These are phyloP conservation scores for Periglandula ipomoeae DNA, from an alignment of 2,329 filamentous ascomycete species.

Conservation along the genomic window DNA sequence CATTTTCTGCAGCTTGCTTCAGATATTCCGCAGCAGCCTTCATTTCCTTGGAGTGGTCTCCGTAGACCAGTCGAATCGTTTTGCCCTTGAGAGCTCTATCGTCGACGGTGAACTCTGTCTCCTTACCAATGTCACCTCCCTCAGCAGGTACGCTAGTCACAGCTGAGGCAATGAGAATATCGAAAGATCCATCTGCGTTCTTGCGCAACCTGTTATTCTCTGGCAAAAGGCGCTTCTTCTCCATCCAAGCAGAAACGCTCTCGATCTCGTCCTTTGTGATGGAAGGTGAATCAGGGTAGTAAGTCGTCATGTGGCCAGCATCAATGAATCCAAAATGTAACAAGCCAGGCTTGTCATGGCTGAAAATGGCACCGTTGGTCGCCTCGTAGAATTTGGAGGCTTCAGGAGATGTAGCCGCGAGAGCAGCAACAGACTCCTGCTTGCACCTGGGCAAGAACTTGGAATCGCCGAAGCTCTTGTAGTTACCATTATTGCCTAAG, in stretches of 20 bases:
- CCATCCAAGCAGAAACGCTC: constrained; percentile 63
- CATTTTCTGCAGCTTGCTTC: constrained; percentile 57
- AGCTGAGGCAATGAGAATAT: constrained; percentile 67
- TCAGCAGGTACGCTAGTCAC: constrained; percentile 46
- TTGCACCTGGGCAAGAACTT: constrained; percentile 72
- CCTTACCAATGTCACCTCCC: constrained; percentile 61
- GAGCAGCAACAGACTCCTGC: constrained; percentile 52
- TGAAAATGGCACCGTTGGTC: constrained; percentile 65
- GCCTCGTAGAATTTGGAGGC: constrained; percentile 56
- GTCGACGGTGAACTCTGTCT: constrained; percentile 49
- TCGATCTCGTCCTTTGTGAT: constrained; percentile 71
- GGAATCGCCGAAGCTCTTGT: constrained; percentile 78
- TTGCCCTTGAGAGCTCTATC: constrained; percentile 55
- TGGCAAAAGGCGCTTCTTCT: constrained; percentile 58
- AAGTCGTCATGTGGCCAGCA: constrained; percentile 68
- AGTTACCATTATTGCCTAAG: constrained; percentile 73
- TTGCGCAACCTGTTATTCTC: constrained; percentile 74
- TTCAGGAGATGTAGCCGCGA: constrained; percentile 52
- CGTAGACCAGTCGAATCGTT: constrained; percentile 62
- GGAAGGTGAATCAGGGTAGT: constrained; percentile 66
- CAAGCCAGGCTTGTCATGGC: constrained; percentile 50
- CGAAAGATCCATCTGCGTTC: constrained; percentile 52
- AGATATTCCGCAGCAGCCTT: constrained; percentile 56
- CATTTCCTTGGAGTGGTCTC: constrained; percentile 67
- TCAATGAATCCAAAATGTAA: constrained; percentile 72